phyloP scores from a whole-genome alignment of 2,329 filamentous ascomycete genomes.

The Zalaria obscura region DNA sequence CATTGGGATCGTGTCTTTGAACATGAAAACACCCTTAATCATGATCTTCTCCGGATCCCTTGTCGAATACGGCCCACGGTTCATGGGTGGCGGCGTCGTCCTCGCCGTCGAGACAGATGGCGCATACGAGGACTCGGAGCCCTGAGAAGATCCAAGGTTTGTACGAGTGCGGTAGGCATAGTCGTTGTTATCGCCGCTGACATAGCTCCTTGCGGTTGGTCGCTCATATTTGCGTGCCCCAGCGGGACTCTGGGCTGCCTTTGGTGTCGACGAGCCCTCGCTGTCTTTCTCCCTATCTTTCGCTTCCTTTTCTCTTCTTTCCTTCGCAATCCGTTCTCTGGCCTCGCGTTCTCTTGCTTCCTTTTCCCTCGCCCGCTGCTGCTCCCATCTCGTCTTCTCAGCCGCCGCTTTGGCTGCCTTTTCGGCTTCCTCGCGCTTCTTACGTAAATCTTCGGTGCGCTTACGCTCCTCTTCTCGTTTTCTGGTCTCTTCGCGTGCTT shows the following conservation, averaged over 20 bases:
- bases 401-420: constrained; percentile 28
- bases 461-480: constrained; percentile 41
- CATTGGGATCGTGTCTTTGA: constrained; percentile 76
- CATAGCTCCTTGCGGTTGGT: constrained; percentile 42
- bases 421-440: constrained; percentile 30
- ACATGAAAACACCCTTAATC: constrained; percentile 83
- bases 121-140: constrained; percentile 43
- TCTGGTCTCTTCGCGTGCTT: constrained; percentile 53
- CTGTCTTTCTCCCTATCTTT: constrained; percentile 23
- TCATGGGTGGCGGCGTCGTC: constrained; percentile 70
- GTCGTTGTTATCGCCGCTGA: constrained; percentile 47
- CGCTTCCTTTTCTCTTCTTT: constrained; percentile 24
- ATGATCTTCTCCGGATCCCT: constrained; percentile 93
- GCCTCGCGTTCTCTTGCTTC: constrained; percentile 34
- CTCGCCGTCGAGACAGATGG: constrained; percentile 70
- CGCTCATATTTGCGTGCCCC: constrained; percentile 26
- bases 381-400: constrained; percentile 38
- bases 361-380: constrained; percentile 31
- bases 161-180: constrained; percentile 13
- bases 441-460: constrained; percentile 43
- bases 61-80: constrained; percentile 66
- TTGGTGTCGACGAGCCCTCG: constrained; percentile 3
- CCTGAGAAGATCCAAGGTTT: constrained; percentile 44
- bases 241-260: not conserved
- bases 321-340: constrained; percentile 29